Percentiles rank a stretch among this genome's conserved stretches.
Evolutionary conservation across 169 alveolate species (phyloP).

Genomic region (Eimeria maxima): DNA sequence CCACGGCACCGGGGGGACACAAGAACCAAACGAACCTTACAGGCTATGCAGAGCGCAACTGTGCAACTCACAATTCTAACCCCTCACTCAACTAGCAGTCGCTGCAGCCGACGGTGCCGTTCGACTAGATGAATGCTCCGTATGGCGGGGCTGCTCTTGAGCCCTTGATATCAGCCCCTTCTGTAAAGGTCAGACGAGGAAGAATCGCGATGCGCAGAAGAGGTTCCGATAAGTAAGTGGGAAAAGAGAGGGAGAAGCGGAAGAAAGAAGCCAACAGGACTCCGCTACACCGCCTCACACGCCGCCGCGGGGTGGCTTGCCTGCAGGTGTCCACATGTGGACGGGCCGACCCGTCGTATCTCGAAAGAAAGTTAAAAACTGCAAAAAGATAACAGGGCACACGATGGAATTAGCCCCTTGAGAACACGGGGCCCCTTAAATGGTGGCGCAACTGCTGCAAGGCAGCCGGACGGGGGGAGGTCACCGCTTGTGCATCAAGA

Average conservation of each 20-base stretch:
- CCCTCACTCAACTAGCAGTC: background rate
- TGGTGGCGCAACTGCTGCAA: conserved; percentile 26
- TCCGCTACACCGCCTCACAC: conserved; percentile 41
- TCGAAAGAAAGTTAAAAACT: conserved; percentile 26
- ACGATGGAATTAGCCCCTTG: background rate
- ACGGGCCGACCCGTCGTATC: conserved; percentile 12
- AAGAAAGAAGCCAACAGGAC: conserved; percentile 37
- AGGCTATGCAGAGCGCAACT: background rate
- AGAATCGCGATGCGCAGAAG: background rate
- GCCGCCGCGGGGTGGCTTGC: conserved; percentile 60
- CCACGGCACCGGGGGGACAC: background rate
- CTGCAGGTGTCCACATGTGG: background rate
- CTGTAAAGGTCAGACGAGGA: background rate
- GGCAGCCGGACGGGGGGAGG: conserved; percentile 78
- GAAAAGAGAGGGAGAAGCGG: conserved; percentile 31
- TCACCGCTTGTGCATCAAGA: conserved; percentile 69
- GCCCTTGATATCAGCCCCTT: conserved; percentile 1
- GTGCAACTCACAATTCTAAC: background rate
- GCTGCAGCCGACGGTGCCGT: conserved; percentile 43
- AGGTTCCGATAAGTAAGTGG: conserved; percentile 35
- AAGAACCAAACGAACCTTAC: background rate
- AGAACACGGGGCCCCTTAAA: background rate
- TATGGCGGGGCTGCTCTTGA: conserved; percentile 12
- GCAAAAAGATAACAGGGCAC: background rate
- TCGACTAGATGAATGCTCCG: background rate